Evolutionary conservation across 805 yeast genomes (phyloP).

Genomic region (Ogataea paradorogensis): DNA sequence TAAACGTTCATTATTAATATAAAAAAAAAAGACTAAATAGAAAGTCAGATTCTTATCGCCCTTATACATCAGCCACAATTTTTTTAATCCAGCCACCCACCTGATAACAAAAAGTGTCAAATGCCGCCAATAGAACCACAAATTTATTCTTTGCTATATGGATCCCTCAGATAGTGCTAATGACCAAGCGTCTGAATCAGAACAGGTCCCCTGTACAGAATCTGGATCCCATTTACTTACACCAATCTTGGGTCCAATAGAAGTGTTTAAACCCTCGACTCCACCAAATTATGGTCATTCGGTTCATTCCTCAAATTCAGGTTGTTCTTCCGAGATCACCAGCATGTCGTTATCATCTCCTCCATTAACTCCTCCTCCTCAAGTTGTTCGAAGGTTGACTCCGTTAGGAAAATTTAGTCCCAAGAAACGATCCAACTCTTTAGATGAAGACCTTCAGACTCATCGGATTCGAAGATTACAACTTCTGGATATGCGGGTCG

Average conservation of each 20-base stretch:
- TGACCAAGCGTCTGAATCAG: conserved; percentile 2
- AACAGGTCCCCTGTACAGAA: not conserved
- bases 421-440: conserved; percentile 13
- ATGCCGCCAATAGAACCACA: conserved; percentile 10
- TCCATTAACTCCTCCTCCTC: conserved; percentile 26
- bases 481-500: conserved; percentile 12
- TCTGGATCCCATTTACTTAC: conserved; percentile 10
- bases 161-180: conserved; percentile 4
- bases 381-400: conserved; percentile 22
- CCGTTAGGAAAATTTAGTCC: conserved; percentile 25
- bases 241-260: conserved; percentile 12
- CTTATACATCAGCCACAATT: conserved; percentile 2
- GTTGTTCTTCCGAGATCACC: conserved; percentile 11
- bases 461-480: conserved; percentile 19
- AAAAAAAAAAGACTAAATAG: no score
- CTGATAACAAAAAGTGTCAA: conserved; percentile 7
- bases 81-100: conserved; percentile 11
- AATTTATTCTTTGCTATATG: conserved; percentile 8
- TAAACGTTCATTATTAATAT: no score
- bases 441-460: conserved; percentile 17
- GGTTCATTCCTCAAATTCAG: conserved; percentile 1
- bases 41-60: no score
- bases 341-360: conserved; percentile 17
- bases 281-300: conserved; percentile 6
- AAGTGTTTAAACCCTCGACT: conserved; percentile 8